Evolutionary conservation across 768 basidiomycete genomes (phyloP), one percentile per base, ranked within the genome.

Genomic region (Phlebiopsis gigantea): DNA sequence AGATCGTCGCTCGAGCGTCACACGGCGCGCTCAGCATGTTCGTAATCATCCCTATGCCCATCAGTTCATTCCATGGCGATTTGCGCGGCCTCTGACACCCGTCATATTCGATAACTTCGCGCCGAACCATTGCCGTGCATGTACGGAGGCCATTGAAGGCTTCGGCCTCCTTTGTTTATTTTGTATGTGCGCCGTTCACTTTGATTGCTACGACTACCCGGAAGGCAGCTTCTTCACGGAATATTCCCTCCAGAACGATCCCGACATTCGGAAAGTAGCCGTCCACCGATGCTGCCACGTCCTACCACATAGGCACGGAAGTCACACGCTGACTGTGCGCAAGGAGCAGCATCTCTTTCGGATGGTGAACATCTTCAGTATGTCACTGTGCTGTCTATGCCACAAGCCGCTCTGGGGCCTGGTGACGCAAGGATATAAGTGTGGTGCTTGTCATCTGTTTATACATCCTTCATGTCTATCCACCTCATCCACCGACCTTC

Each of bases 161-260:
- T 89, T 88, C 64, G 87, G 84, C 5, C 71, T 94, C 5, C 68
- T 84, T 10, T 93, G 90, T 64, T 78, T 85, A 0, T 77, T 85
- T 48, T 91, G 90, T 69, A 74, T 79, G 66, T 86, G 82, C 57
- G 71, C 76, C 1, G 80, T 89, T 6, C 91, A 94, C 68, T 81
- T 90, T 57, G 82, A 85, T 60, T 94, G 91, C 71, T 91, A 90
- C 63, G 83, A 88, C 61, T 76, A 83, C 57, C 80, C 83, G 5
- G 79, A 80, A 48, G 88, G 87, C 24, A 84, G 79, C 61, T 74
- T 79, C 56, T 68, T 82, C 56, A 66, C 77, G 5, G 77, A 85
- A 60, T 88, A 88, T 60, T 65, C 73, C 19, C 68, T 76, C 59
- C 62, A 70, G 17, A 63, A 74, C 12, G 81, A 82, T 61, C 60